Evolutionary conservation across 1,284 basidiomycete species (phyloP).

Genomic region (Pyrrhoderma noxium): DNA sequence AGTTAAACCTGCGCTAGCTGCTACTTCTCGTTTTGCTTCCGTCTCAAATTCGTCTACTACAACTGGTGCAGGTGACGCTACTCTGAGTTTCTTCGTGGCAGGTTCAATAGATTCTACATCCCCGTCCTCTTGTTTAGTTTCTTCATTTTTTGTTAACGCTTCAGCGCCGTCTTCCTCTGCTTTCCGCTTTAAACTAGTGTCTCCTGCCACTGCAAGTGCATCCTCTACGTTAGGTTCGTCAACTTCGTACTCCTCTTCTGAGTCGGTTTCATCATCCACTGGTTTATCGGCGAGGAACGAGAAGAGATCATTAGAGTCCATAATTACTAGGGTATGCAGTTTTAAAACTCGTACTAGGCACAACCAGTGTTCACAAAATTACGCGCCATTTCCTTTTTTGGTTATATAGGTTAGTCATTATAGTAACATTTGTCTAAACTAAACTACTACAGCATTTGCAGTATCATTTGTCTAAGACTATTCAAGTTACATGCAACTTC

Average conservation of each 20-base stretch:
- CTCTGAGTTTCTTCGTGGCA: conserved; percentile 40
- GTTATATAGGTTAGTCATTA: too few species aligned
- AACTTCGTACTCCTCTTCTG: background rate
- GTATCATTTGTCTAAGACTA: too few species aligned
- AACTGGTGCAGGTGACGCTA: conserved; percentile 56
- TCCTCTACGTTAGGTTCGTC: conserved; percentile 20
- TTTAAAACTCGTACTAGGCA: too few species aligned
- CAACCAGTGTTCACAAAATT: too few species aligned
- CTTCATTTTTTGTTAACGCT: conserved; percentile 8
- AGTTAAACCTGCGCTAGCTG: conserved; percentile 74
- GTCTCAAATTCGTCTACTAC: conserved; percentile 87
- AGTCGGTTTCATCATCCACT: conserved; percentile 17
- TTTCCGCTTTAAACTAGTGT: conserved; percentile 11
- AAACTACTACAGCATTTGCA: too few species aligned
- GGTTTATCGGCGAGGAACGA: conserved; percentile 31
- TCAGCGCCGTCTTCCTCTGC: conserved; percentile 13
- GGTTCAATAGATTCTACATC: conserved; percentile 12
- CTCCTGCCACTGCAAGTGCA: conserved; percentile 15
- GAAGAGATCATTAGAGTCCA: conserved; percentile 34
- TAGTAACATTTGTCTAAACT: too few species aligned
- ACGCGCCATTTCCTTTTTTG: too few species aligned
- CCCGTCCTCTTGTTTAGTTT: conserved; percentile 21
- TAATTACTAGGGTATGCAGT: conserved; percentile 7
- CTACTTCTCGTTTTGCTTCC: conserved; percentile 83
- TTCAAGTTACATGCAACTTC: too few species aligned